phyloP scores from a whole-genome alignment of 805 yeast species.

The Wickerhamiella galacta region DNA sequence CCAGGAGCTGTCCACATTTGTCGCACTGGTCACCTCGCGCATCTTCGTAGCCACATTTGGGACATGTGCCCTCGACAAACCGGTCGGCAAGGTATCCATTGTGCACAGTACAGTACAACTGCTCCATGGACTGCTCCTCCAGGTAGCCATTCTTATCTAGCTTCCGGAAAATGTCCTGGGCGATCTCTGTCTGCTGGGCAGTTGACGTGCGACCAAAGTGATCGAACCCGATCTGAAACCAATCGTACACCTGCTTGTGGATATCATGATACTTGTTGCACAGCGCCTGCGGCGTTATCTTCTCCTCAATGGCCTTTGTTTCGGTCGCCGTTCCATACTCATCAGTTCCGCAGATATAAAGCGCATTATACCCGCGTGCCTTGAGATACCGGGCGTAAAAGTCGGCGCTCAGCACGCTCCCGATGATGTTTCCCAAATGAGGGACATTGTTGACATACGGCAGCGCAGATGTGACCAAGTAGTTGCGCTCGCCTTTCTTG shows the following conservation, averaged over 20 bases:
- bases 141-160: conserved; percentile 59
- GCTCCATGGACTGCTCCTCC: conserved; percentile 78
- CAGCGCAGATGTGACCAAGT: conserved; percentile 84
- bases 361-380: conserved; percentile 71
- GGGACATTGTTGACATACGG: conserved; percentile 98
- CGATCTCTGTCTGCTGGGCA: conserved; percentile 75
- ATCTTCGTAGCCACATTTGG: conserved; percentile 84
- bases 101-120: conserved; percentile 81
- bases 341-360: conserved; percentile 91
- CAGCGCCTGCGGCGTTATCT: conserved; percentile 69
- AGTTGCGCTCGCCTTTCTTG: conserved; percentile 53
- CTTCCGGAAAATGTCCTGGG: conserved; percentile 79
- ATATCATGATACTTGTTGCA: conserved; percentile 81
- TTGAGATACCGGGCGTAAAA: conserved; percentile 81
- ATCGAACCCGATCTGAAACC: conserved; percentile 94
- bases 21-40: conserved; percentile 99
- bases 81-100: conserved; percentile 88
- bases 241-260: conserved; percentile 81
- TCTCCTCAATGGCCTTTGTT: conserved; percentile 91
- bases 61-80: conserved; percentile 94
- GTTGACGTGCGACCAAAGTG: conserved; percentile 95
- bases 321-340: conserved; percentile 99
- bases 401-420: conserved; percentile 89
- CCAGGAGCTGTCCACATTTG: conserved; percentile 75
- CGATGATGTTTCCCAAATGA: conserved; percentile 92